Evolutionary conservation across 2,329 filamentous ascomycete species (phyloP).

Genomic region (Pseudogymnoascus pannorum): DNA sequence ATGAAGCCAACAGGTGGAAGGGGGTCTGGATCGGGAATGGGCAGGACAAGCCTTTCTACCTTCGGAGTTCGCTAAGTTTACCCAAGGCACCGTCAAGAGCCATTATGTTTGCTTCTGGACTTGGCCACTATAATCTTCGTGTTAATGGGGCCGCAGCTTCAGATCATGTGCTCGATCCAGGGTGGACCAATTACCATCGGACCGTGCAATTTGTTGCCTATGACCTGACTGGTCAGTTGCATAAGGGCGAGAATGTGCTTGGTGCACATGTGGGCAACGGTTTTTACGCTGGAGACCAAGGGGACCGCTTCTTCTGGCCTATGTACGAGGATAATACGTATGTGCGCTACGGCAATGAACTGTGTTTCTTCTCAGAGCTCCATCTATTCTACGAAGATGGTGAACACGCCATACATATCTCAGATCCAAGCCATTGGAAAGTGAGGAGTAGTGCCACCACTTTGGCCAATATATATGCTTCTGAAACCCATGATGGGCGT

Average conservation of each 20-base stretch:
- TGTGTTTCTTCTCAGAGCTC: slow-evolving; percentile 35
- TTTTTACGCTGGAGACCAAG: slow-evolving; percentile 38
- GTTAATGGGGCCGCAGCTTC: slow-evolving; percentile 31
- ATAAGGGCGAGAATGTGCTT: slow-evolving; percentile 29
- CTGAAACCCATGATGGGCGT: slow-evolving; percentile 33
- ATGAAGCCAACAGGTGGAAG: slow-evolving; percentile 34
- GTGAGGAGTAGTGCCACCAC: slow-evolving; percentile 33
- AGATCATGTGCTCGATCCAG: slow-evolving; percentile 32
- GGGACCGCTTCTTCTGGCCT: slow-evolving; percentile 37
- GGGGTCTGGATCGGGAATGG: slow-evolving; percentile 35
- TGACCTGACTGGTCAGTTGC: slow-evolving; percentile 33
- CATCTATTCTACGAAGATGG: slow-evolving; percentile 34
- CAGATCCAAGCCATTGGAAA: slow-evolving; percentile 32
- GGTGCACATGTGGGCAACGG: slow-evolving; percentile 37
- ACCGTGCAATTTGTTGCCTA: slow-evolving; percentile 38
- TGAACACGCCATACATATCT: slow-evolving; percentile 30
- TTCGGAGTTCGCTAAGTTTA: slow-evolving; percentile 30
- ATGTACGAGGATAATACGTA: slow-evolving; percentile 37
- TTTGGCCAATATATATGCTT: slow-evolving; percentile 35
- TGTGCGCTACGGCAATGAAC: slow-evolving; percentile 32
- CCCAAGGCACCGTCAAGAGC: slow-evolving; percentile 27
- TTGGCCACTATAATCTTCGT: slow-evolving; percentile 35
- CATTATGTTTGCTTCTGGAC: slow-evolving; percentile 32
- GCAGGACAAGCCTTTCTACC: slow-evolving; percentile 34
- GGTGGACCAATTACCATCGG: slow-evolving; percentile 35